Percentiles rank a stretch among this genome's conserved stretches.
phyloP scores from a whole-genome alignment of 257 asterid species.

The Capsicum baccatum region DNA sequence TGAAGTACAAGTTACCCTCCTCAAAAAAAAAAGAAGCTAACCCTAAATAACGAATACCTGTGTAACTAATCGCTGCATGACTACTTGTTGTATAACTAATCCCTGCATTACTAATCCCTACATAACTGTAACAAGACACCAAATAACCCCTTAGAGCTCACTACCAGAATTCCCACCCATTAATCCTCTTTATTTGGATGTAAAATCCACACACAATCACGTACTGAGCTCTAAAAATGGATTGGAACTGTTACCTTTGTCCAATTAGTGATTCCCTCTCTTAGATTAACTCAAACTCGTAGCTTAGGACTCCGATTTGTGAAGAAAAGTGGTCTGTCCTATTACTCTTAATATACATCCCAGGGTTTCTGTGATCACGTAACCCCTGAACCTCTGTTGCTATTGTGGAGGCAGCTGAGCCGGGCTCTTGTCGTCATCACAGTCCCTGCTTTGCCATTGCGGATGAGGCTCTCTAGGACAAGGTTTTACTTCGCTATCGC shows the following conservation, averaged over 20 bases:
- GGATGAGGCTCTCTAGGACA: not conserved
- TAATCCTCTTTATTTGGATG: slow-evolving; percentile 12
- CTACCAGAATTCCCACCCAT: not conserved
- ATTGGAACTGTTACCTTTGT: not conserved
- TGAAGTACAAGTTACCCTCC: too few species aligned
- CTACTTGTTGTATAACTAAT: not conserved
- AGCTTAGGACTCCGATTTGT: not conserved
- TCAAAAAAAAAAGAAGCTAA: too few species aligned
- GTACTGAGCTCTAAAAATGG: not conserved
- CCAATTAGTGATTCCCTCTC: not conserved
- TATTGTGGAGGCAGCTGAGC: not conserved
- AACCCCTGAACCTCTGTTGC: not conserved
- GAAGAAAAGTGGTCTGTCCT: not conserved
- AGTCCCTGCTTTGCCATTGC: not conserved
- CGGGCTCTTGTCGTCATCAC: not conserved
- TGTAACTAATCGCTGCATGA: not conserved
- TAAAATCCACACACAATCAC: not conserved
- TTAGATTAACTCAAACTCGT: not conserved
- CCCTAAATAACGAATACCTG: too few species aligned
- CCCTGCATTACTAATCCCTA: not conserved
- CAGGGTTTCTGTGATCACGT: not conserved
- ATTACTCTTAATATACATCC: not conserved
- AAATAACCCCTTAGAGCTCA: not conserved
- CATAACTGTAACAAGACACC: not conserved
- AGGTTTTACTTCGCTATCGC: not conserved